Conservation (phyloP, 225 moss, liverwort and hornwort genomes). For the Ulota crispa region DNA sequence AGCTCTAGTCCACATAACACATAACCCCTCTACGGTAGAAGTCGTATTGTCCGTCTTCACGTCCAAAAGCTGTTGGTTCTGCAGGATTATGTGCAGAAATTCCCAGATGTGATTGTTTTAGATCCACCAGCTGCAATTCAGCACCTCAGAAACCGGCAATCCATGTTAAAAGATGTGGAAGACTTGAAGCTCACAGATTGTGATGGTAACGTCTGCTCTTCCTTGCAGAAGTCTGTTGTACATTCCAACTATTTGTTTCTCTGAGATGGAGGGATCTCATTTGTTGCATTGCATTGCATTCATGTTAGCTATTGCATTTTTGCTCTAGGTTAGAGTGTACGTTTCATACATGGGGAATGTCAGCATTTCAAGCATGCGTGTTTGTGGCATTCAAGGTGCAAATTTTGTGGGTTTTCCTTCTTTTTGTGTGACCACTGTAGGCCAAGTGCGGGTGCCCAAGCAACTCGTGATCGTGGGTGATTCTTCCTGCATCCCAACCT, state of each 20-base stretch:
- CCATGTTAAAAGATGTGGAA: conserved; percentile 59
- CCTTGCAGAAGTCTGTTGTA: neutral
- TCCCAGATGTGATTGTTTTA: conserved; percentile 50
- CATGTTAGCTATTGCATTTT: neutral
- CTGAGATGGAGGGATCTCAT: conserved; percentile 8
- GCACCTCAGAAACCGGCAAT: conserved; percentile 53
- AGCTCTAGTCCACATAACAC: conserved; percentile 5
- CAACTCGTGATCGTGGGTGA: conserved; percentile 50
- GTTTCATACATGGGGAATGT: neutral
- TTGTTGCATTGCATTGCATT: conserved; percentile 15
- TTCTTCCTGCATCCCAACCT: conserved; percentile 43
- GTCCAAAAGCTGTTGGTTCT: conserved; percentile 25
- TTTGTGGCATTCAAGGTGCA: neutral
- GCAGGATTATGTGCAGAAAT: conserved; percentile 54
- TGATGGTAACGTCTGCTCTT: conserved; percentile 37
- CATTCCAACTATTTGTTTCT: neutral
- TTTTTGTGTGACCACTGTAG: conserved; percentile 14
- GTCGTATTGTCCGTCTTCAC: neutral
- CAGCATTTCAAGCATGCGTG: neutral
- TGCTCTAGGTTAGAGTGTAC: neutral
- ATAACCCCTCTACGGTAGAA: neutral
- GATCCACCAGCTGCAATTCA: conserved; percentile 55
- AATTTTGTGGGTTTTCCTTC: conserved; percentile 14
- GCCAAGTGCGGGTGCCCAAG: conserved; percentile 49
- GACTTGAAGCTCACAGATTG: conserved; percentile 53